Base-by-base conservation (phyloP, 306 rosid genomes). In the Lablab purpureus region DNA sequence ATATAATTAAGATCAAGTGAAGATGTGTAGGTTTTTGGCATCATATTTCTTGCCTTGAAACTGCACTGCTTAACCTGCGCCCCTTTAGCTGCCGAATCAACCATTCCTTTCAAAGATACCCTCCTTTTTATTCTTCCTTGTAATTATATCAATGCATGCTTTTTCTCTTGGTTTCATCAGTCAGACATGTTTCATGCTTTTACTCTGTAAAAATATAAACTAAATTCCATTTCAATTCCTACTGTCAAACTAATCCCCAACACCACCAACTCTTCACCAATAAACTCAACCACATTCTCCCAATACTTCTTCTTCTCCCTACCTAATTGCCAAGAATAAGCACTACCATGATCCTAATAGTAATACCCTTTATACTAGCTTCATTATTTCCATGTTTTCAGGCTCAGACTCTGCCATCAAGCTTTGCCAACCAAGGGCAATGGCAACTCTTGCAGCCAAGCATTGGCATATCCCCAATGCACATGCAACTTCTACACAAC, bases 391-490 rank as follows among this genome's bases (percentile, higher is more conserved):
- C 73, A 5, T 25, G 10, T 25, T 46, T 65, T 41, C 52, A 41
- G 36, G 17, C 70, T 62, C 86, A 84, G 59, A 9, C 50, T 10
- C 51, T 51, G 17, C 11, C 25, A 30, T 22, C 56, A 51, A 12
- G 14, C 18, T 51, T 54, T 15, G 58, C 70, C 30, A 54, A 67
- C 47, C n/a, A 63, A 54, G 98, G 98, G 4, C 46, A 81, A 68
- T 94, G 98, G 98, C n/a, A 67, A 11, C 81, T 94, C 6, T 49
- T 94, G 77, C 92, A 89, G 13, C 13, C 65, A 4, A 88, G 75
- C 86, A 83, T 89, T 4, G 98, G 97, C 14, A 82, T 94, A 55
- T 90, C 97, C 0, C 89, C 98, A 34, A 91, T 91, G 96, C 98
- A 94, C 92, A 91, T 94, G 96, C 98, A 91, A 74, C 86, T 91